Conservation (phyloP, 2,329 filamentous ascomycete species). For the Aspergillus ibericus region DNA sequence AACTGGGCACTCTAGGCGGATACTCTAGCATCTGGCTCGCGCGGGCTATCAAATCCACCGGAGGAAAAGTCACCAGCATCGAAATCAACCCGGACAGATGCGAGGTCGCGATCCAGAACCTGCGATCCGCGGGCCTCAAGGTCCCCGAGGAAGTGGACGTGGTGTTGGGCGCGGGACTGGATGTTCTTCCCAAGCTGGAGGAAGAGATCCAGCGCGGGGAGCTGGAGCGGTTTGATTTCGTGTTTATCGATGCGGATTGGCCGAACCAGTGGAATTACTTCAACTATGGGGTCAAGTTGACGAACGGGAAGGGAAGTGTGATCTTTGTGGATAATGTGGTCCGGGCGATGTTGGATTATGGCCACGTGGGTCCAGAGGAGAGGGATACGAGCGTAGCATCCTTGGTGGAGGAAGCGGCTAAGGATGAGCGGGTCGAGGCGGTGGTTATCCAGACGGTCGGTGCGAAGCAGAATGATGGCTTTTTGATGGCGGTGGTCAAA, state of each 20-base stretch:
- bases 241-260: constrained; percentile 57
- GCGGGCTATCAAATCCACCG: constrained; percentile 28
- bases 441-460: constrained; percentile 49
- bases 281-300: constrained; percentile 30
- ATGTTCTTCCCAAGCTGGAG: constrained; percentile 43
- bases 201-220: constrained; percentile 43
- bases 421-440: constrained; percentile 44
- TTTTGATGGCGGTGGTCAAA: constrained; percentile 33
- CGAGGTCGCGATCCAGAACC: constrained; percentile 50
- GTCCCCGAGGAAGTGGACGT: constrained; percentile 48
- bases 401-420: constrained; percentile 46
- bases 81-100: constrained; percentile 46
- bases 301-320: constrained; percentile 40
- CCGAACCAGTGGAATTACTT: constrained; percentile 53
- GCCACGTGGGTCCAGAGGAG: constrained; percentile 11
- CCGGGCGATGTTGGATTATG: constrained; percentile 8
- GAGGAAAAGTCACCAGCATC: constrained; percentile 49
- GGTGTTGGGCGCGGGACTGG: constrained; percentile 46
- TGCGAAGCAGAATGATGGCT: constrained; percentile 48
- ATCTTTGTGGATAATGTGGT: constrained; percentile 57
- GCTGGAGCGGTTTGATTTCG: constrained; percentile 49
- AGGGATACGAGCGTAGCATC: constrained; percentile 10
- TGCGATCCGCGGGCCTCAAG: constrained; percentile 34
- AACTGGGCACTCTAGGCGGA: constrained; percentile 58
- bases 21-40: constrained; percentile 56